Base-by-base conservation (phyloP, 148 eudicot species). In the Vaccinium vitisidaea region DNA sequence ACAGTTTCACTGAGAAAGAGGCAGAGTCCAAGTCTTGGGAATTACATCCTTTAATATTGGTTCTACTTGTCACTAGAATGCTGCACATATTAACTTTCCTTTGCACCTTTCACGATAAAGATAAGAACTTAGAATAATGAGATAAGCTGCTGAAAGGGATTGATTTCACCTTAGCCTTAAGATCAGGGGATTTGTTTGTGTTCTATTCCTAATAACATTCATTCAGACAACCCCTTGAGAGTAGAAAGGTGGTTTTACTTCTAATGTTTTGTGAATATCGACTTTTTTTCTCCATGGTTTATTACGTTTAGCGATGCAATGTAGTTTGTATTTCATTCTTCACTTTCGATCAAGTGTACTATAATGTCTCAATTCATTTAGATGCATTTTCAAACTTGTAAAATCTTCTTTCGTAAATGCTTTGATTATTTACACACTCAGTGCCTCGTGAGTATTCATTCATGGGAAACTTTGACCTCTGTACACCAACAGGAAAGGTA, bases 1-100 rank as follows among this genome's bases (percentile, higher is more conserved):
- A 56, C 59, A 56, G 59, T 56, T 75, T 32, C 21, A 30, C 36
- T 30, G 43, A 39, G 76, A 32, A 71, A 71, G 48, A 71, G 39
- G 78, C 78, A 18, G 13, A 75, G 78, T 75, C 78, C 50, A 75
- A 75, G 43, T 15, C 46, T 75, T 75, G 52, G 15, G n/a, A 39
- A 75, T 2, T 39, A 39, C 16, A 18, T 25, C 23, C 78, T 46
- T 75, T 43, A 75, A 75, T 9, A 39, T 76, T 46, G 79, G 53
- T 76, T 3, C 79, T 61, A 19, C 7, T 59, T 61, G 23, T 61
- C 8, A 8, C 54, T 76, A 76, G 55, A 39, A 39, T 43, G 52
- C 19, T 46, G 52, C 23, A 19, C 5, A 73, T 36, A 19, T 18
- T 75, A 0, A 74, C n/a, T 16, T 74, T 23, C 52, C 5, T 46